A percentile compares a stretch with the other conserved stretches of the same genome.
Conservation (phyloP, 129 eudicot species). For the Tagetes patula region DNA sequence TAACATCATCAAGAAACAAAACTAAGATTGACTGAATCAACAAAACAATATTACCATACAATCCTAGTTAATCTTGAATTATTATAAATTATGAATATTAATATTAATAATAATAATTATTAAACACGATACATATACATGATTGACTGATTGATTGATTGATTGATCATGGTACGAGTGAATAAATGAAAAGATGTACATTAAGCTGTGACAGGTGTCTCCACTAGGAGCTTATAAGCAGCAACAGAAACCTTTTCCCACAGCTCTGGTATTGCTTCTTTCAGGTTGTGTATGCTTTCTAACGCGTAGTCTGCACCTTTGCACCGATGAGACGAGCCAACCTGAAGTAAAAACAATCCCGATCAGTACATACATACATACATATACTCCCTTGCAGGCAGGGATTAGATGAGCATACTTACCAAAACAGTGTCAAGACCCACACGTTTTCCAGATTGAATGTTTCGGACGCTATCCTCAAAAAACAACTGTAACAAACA, state of each 20-base stretch:
- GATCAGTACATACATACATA: neutral
- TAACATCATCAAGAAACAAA: too few species aligned
- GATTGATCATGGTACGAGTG: neutral
- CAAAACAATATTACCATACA: too few species aligned
- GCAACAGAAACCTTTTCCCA: constrained; percentile 61
- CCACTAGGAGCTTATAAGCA: constrained; percentile 51
- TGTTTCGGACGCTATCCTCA: constrained; percentile 86
- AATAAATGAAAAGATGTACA: neutral
- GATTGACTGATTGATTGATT: neutral
- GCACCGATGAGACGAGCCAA: constrained; percentile 71
- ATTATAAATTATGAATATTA: neutral
- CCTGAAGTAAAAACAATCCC: constrained; percentile 31
- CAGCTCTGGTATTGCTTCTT: constrained; percentile 87
- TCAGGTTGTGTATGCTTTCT: constrained; percentile 84
- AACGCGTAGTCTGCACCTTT: constrained; percentile 93
- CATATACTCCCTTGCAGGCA: neutral
- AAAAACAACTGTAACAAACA: constrained; percentile 65
- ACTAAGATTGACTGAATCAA: too few species aligned
- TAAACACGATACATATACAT: neutral
- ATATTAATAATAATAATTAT: neutral
- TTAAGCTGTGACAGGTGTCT: constrained; percentile 78
- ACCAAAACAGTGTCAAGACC: constrained; percentile 93
- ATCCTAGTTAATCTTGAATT: neutral
- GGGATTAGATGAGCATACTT: constrained; percentile 29
- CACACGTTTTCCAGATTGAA: constrained; percentile 86